These are phyloP conservation scores for Pichia nakasei DNA, from an alignment of 805 yeast species.

Conservation along the genomic window DNA sequence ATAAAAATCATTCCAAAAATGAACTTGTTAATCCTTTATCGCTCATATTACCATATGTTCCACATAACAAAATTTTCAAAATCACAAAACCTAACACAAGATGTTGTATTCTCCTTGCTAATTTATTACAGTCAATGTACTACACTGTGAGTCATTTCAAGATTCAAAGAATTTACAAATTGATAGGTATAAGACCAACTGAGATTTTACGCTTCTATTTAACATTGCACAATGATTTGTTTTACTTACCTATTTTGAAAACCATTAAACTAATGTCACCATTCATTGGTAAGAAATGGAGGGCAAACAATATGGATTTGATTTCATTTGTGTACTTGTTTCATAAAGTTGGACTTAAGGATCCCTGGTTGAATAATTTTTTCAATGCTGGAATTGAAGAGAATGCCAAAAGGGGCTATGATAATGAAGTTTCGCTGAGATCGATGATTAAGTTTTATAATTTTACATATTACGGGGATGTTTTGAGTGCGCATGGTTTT, in stretches of 20 bases:
- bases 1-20: neutral
- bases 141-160: slow-evolving; percentile 50
- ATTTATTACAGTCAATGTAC: slow-evolving; percentile 47
- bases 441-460: slow-evolving; percentile 74
- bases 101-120: slow-evolving; percentile 40
- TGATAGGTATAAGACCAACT: slow-evolving; percentile 56
- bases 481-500: slow-evolving; percentile 53
- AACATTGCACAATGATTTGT: slow-evolving; percentile 48
- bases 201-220: slow-evolving; percentile 50
- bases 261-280: slow-evolving; percentile 76
- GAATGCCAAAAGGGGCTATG: slow-evolving; percentile 67
- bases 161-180: slow-evolving; percentile 61
- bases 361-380: slow-evolving; percentile 84
- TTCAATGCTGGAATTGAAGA: slow-evolving; percentile 67
- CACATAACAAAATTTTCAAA: slow-evolving; percentile 16
- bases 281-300: slow-evolving; percentile 91
- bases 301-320: slow-evolving; percentile 84
- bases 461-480: slow-evolving; percentile 42
- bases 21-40: slow-evolving; percentile 10
- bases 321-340: slow-evolving; percentile 80
- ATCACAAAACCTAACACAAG: slow-evolving; percentile 25
- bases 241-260: slow-evolving; percentile 64
- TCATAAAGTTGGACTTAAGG: slow-evolving; percentile 61
- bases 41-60: slow-evolving; percentile 23
- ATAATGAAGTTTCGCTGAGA: slow-evolving; percentile 78